phyloP scores from a whole-genome alignment of 768 basidiomycete genomes.

The Rhodosporidiobolus sp. region DNA sequence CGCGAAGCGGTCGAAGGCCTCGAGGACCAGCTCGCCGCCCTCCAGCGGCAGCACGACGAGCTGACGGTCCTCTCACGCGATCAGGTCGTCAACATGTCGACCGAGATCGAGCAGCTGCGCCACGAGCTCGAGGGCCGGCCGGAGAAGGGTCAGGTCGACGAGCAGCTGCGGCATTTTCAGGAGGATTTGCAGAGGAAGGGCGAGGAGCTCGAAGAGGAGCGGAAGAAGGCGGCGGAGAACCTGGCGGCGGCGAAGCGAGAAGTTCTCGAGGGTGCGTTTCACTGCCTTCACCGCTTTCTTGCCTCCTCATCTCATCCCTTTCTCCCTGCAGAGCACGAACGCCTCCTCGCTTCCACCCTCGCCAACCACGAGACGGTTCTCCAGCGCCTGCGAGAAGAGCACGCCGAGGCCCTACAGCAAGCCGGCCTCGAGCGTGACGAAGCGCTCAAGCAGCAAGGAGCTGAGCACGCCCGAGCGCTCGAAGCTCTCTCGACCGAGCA shows the following conservation, averaged over 20 bases:
- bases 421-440: conserved; percentile 61
- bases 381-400: conserved; percentile 8
- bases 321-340: conserved; percentile 20
- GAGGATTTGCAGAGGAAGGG: conserved; percentile 11
- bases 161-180: conserved; percentile 7
- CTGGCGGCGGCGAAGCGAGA: conserved; percentile 11
- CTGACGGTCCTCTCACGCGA: conserved; percentile 75
- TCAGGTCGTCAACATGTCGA: conserved; percentile 87
- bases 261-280: conserved; percentile 28
- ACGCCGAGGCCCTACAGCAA: conserved; percentile 53
- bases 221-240: conserved; percentile 4
- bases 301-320: not conserved
- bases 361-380: conserved; percentile 50
- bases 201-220: conserved; percentile 11
- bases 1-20: conserved; percentile 73
- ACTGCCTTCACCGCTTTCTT: too few species aligned
- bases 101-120: conserved; percentile 49
- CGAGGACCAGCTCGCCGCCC: conserved; percentile 59
- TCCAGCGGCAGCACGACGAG: conserved; percentile 74
- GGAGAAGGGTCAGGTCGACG: conserved; percentile 17
- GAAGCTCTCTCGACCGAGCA: conserved; percentile 53
- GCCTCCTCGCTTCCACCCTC: conserved; percentile 48
- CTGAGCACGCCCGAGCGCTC: conserved; percentile 31
- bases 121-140: conserved; percentile 65
- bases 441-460: not conserved